Base-by-base conservation (phyloP, 306 rosid species). In the Corylus heterophylla region DNA sequence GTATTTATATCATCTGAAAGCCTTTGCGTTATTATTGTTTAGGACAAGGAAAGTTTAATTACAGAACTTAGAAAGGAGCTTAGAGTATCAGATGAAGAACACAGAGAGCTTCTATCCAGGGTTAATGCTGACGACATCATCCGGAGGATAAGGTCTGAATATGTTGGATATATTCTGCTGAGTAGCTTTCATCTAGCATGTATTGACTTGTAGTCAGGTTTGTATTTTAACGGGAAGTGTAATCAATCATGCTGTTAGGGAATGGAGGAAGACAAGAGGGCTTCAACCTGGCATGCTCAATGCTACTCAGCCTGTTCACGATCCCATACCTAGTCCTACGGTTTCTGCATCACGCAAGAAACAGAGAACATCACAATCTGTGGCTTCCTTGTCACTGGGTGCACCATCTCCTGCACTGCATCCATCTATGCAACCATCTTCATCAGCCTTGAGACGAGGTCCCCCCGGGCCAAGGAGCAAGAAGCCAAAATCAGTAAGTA, bases 21-120 rank as follows among this genome's bases (percentile, higher is more conserved):
- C 78, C 68, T 80, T 63, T 70, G 83, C 71, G 54, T 61, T 64
- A 72, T 89, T 37, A 66, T 63, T 68, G 45, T 64, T 74, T 78
- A 96, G 99, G 99, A 96, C 73, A 93, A 96, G 88, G 99, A 96
- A 87, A 87, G 98, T 70, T 88, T 96, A 90, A 93, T 96, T 84
- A 96, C 99, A 13, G 99, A 93, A 83, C 98, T 96, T 44, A 90
- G 99, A 85, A 96, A 93, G 87, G 98, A 96, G 85, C 83, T 96
- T 82, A 96, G 98, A 88, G 97, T 96, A 83, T 96, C 99, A 54
- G 95, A 96, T 79, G 98, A 96, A 70, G 98, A 91, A 81, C 99
- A 96, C 82, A 85, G 99, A 82, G 96, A 91, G 62, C 94, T 96
- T 80, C 92, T 96, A 47, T 79, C 90, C 13, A 86, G 89, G 88